phyloP scores from a whole-genome alignment of 495 filamentous ascomycete species.

The Elasticomyces elasticus region DNA sequence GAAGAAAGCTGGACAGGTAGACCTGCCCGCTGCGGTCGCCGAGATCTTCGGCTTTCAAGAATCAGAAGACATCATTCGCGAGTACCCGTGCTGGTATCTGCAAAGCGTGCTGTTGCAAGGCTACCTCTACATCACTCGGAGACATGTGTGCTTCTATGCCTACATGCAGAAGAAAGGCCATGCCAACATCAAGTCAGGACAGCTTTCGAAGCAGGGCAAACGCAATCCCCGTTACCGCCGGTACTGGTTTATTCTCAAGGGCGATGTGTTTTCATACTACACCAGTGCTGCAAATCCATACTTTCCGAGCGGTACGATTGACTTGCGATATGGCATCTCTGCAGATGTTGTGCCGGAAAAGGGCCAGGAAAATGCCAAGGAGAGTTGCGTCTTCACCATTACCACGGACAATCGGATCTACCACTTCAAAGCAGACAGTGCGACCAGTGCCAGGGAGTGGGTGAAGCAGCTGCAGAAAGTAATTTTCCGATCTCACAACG shows the following conservation, averaged over 20 bases:
- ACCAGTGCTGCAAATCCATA: slow-evolving; percentile 74
- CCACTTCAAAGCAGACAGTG: slow-evolving; percentile 82
- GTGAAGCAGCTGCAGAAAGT: slow-evolving; percentile 88
- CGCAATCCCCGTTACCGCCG: slow-evolving; percentile 82
- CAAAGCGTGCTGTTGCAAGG: slow-evolving; percentile 89
- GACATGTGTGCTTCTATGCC: slow-evolving; percentile 94
- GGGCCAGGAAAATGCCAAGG: slow-evolving; percentile 49
- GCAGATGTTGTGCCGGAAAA: slow-evolving; percentile 60
- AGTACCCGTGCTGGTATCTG: slow-evolving; percentile 90
- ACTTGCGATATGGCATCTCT: slow-evolving; percentile 84
- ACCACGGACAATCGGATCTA: slow-evolving; percentile 75
- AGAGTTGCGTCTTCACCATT: slow-evolving; percentile 65
- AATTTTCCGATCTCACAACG: slow-evolving; percentile 92
- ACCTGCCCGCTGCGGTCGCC: slow-evolving; percentile 60
- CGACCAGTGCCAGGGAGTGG: slow-evolving; percentile 89
- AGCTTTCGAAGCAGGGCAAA: slow-evolving; percentile 79
- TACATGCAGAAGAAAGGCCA: slow-evolving; percentile 79
- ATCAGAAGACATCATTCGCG: slow-evolving; percentile 77
- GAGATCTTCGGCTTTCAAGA: slow-evolving; percentile 82
- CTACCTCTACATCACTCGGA: slow-evolving; percentile 91
- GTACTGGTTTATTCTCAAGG: slow-evolving; percentile 95
- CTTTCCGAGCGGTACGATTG: slow-evolving; percentile 86
- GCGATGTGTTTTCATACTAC: slow-evolving; percentile 92
- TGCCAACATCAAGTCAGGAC: slow-evolving; percentile 74
- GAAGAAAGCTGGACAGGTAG: slow-evolving; percentile 25